Base-by-base conservation (phyloP, 345 rosid genomes). In the Clausena lansium region DNA sequence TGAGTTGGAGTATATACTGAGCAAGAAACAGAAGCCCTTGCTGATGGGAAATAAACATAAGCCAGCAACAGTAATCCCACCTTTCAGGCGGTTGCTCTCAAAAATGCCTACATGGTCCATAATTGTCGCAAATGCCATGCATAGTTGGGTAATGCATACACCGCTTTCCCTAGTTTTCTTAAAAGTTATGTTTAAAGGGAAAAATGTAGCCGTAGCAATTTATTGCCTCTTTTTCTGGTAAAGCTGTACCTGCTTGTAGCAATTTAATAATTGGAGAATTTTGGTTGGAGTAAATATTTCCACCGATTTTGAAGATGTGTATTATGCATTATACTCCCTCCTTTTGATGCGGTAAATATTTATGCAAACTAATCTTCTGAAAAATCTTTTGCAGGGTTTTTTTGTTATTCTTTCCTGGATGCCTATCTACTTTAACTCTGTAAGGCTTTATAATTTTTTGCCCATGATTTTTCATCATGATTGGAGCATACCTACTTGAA, bases 381-480 rank as follows among this genome's bases (percentile, higher is more conserved):
- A 19, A 64, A 52, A 76, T 7, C 2, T 15, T 73, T 50, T 84
- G 60, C 92, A 95, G 99, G 99, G 99, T 0, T 95, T 95, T 72
- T 95, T 95, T 85, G 95, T 93, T 82, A 92, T 95, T 84, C 99
- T 95, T 79, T 91, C 99, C 27, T 95, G 99, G 99, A 95, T 93
- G 99, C 99, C 99, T 17, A 90, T 93, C 77, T 93, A 93, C 89
- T 95, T 95, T 79, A 92, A 91, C 81, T 83, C 89, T 71, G 98
- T 95, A 88, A 89, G 95, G 78, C 80, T 63, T 33, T 62, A 66
- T 62, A 63, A 61, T 64, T 67, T 5, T 32, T n/a, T 57, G 36
- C 50, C 17, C 57, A 14, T 71, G 60, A 61, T 70, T 75, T 71
- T 50, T 17, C 41, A 30, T 41, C 67, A 27, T 54, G 33, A 1